Conservation (phyloP, 2,329 filamentous ascomycete species). For the Magnaporthales sp. region DNA sequence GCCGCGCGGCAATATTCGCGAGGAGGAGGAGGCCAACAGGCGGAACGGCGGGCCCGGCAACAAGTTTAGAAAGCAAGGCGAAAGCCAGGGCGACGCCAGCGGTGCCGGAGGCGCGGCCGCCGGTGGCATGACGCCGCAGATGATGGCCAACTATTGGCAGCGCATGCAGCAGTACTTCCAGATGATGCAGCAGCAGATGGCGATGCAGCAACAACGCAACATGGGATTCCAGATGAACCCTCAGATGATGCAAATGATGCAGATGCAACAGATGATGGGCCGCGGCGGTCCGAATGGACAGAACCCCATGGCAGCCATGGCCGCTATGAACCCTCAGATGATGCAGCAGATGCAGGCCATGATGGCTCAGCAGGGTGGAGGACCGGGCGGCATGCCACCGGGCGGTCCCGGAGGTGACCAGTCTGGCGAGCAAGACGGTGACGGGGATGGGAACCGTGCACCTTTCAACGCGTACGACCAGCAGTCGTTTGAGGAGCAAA, state of each 20-base stretch:
- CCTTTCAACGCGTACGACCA: slow-evolving; percentile 64
- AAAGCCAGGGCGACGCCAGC: slow-evolving; percentile 17
- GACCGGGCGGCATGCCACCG: slow-evolving; percentile 11
- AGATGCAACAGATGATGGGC: slow-evolving; percentile 44
- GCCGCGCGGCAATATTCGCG: slow-evolving; percentile 85
- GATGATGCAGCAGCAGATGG: slow-evolving; percentile 91
- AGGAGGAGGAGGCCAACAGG: slow-evolving; percentile 69
- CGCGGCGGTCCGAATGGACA: slow-evolving; percentile 20
- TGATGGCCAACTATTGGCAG: slow-evolving; percentile 98
- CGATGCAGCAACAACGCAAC: slow-evolving; percentile 57
- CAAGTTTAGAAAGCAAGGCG: slow-evolving; percentile 45
- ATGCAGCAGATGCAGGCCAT: slow-evolving; percentile 49
- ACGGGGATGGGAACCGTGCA: slow-evolving; percentile 22
- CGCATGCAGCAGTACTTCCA: slow-evolving; percentile 96
- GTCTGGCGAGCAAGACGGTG: slow-evolving; percentile 20
- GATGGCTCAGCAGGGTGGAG: slow-evolving; percentile 30
- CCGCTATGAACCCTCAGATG: slow-evolving; percentile 38
- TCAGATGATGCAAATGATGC: slow-evolving; percentile 69
- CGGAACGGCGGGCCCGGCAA: slow-evolving; percentile 35
- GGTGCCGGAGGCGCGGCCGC: slow-evolving; percentile 28
- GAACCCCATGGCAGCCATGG: slow-evolving; percentile 31
- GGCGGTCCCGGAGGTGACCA: slow-evolving; percentile 19
- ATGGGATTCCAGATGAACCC: slow-evolving; percentile 60
- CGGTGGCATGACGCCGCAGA: slow-evolving; percentile 79
- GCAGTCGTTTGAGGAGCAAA: slow-evolving; percentile 67